Base-by-base conservation (phyloP, 2,329 filamentous ascomycete species). In the Paracamarosporium sp. region DNA sequence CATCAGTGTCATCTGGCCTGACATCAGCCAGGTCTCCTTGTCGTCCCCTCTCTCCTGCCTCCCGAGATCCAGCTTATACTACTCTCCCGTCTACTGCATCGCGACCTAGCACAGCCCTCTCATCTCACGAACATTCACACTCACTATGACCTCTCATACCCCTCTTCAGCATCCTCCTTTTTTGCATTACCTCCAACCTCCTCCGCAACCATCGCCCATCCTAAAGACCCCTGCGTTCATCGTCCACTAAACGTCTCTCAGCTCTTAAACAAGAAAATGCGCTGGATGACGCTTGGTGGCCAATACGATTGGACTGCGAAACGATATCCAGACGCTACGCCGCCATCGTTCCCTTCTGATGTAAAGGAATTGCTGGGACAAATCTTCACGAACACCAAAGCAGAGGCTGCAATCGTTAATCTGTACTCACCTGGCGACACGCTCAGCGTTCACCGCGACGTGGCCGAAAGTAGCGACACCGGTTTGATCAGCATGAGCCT, bases 261-360 rank as follows among this genome's bases (percentile, higher is more conserved):
- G 69, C 86, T 94, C 28, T 82, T 98, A 41, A 86, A 88, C 56
- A 90, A 89, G 61, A 93, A 91, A 60, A 84, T 98, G 24, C 92
- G 94, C 65, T 99, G 95, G 95, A 86, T 96, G 40, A 98, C 94
- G 0, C 85, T 99, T 2, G 95, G 95, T 48, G 94, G 93, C 0
- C 95, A 98, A 75, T 98, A 98, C 76, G 91, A 98, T 79, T 98
- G 94, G 95, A 96, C 93, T 0, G 86, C 87, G 55, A 93, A 96
- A 64, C 80, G 86, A 12, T 98, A 98, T 71, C 93, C 93, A 0
- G 74, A 81, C 9, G 82, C 84, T n/a, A 59, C 74, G 3, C 88
- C 90, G 0, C 92, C 92, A 0, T 69, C 79, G 0, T 97, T 97
- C 66, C 93, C 94, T 0, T 38, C 74, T 1, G 92, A 97, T 70